A percentile compares a stretch with the other conserved stretches of the same genome.
phyloP scores from a whole-genome alignment of 257 asterid species.

The Sherardia arvensis region DNA sequence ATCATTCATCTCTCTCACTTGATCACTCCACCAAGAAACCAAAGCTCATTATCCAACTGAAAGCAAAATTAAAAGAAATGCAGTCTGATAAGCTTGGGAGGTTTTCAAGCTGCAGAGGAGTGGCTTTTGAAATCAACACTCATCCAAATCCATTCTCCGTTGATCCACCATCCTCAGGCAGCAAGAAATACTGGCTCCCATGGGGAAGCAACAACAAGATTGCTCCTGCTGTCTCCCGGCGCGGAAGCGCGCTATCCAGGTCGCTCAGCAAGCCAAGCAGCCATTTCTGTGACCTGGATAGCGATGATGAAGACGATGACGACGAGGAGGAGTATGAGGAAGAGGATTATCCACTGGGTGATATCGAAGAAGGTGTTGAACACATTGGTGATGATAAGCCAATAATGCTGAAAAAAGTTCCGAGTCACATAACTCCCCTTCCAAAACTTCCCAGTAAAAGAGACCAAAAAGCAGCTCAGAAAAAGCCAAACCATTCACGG shows the following conservation, averaged over 20 bases:
- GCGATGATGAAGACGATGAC: constrained; percentile 14
- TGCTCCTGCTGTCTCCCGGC: constrained; percentile 24
- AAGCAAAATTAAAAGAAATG: constrained; percentile 15
- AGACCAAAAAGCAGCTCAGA: constrained; percentile 6
- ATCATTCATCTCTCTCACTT: neutral
- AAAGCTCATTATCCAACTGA: neutral
- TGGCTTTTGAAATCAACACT: constrained; percentile 65
- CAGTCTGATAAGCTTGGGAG: constrained; percentile 23
- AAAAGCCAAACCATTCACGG: constrained; percentile 21
- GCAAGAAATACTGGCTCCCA: constrained; percentile 31
- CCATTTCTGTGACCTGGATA: constrained; percentile 59
- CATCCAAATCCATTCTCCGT: constrained; percentile 39
- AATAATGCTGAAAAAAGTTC: neutral
- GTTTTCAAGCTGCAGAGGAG: constrained; percentile 69
- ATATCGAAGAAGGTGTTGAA: constrained; percentile 42
- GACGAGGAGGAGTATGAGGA: constrained; percentile 14
- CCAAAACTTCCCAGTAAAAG: constrained; percentile 16
- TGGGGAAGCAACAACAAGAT: constrained; percentile 35
- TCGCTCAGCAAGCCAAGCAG: constrained; percentile 55
- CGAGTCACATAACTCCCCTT: constrained; percentile 16
- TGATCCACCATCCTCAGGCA: constrained; percentile 19
- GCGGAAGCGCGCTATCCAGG: constrained; percentile 22
- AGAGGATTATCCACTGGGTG: constrained; percentile 16
- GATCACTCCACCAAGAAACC: neutral
- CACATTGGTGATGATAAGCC: neutral